A percentile compares a stretch with the other conserved stretches of the same genome.
phyloP scores from a whole-genome alignment of 768 basidiomycete genomes.

The Ephemerocybe angulata region DNA sequence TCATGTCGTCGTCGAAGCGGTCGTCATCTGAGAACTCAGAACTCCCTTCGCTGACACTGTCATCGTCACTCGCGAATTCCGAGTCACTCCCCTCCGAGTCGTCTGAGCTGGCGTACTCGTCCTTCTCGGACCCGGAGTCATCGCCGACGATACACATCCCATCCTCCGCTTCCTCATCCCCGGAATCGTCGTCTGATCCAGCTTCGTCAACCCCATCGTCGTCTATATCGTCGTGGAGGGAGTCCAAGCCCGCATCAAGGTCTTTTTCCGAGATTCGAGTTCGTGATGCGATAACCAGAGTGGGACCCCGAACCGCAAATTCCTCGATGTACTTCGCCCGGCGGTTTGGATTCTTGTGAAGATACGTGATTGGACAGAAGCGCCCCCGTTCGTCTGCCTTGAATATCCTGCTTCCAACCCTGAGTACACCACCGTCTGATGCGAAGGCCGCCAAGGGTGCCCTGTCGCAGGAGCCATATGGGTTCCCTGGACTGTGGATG shows the following conservation, averaged over 20 bases:
- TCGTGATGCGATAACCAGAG: not conserved
- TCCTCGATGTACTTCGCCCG: not conserved
- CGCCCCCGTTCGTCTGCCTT: not conserved
- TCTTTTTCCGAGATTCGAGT: not conserved
- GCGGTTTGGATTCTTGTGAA: not conserved
- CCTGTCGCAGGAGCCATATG: not conserved
- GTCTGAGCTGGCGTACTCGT: not conserved
- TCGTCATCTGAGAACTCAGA: conserved; percentile 2
- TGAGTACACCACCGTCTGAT: conserved; percentile 2
- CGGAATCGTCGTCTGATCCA: conserved; percentile 1
- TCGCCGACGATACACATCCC: not conserved
- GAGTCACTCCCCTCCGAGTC: not conserved
- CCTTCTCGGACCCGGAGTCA: not conserved
- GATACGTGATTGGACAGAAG: not conserved
- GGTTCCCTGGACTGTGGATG: not conserved
- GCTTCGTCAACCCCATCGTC: not conserved
- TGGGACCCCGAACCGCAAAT: not conserved
- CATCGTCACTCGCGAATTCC: conserved; percentile 3
- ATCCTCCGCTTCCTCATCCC: not conserved
- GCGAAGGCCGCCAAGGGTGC: conserved; percentile 6
- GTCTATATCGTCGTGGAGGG: not conserved
- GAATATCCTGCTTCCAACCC: conserved; percentile 10
- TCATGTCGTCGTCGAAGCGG: conserved; percentile 4
- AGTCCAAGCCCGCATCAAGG: not conserved
- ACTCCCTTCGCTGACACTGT: conserved; percentile 7